phyloP scores from a whole-genome alignment of 2,329 filamentous ascomycete species.

The Verticillium nubilum region DNA sequence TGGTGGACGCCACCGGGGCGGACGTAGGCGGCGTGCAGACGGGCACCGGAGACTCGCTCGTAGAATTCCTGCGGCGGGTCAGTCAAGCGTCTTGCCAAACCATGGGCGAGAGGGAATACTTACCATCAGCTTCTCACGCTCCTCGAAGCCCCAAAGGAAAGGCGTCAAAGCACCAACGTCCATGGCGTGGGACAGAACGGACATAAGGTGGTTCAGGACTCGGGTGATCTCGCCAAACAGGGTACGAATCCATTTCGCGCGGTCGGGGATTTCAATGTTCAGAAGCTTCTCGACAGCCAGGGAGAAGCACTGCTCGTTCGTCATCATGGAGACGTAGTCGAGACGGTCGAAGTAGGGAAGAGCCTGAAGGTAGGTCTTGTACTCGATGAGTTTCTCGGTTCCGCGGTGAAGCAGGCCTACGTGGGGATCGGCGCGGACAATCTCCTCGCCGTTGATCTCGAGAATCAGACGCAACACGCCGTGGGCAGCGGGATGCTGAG shows the following conservation, averaged over 20 bases:
- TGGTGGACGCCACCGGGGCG: slow-evolving; percentile 94
- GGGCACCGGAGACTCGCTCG: slow-evolving; percentile 95
- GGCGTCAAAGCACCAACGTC: slow-evolving; percentile 97
- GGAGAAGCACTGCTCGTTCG: slow-evolving; percentile 96
- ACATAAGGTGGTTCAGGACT: slow-evolving; percentile 96
- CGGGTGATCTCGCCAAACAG: slow-evolving; percentile 94
- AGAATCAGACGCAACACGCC: slow-evolving; percentile 96
- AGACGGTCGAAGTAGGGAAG: slow-evolving; percentile 97
- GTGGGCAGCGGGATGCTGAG: slow-evolving; percentile 97
- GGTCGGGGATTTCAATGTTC: slow-evolving; percentile 90
- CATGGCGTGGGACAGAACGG: slow-evolving; percentile 94
- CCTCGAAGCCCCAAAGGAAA: slow-evolving; percentile 99
- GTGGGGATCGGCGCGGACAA: slow-evolving; percentile 92
- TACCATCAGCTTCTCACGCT: slow-evolving; percentile 99
- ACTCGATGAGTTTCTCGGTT: slow-evolving; percentile 99
- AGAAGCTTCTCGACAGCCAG: slow-evolving; percentile 96
- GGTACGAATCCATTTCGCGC: slow-evolving; percentile 95
- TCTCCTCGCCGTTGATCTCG: slow-evolving; percentile 96
- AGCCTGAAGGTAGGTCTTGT: slow-evolving; percentile 98
- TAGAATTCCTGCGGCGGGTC: slow-evolving; percentile 79
- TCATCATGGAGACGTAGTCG: slow-evolving; percentile 99
- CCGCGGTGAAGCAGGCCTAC: slow-evolving; percentile 94
- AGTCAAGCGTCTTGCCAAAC: neutral
- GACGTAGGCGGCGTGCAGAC: slow-evolving; percentile 94
- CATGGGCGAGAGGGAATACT: slow-evolving; percentile 19